These are phyloP conservation scores for Talaromyces amestolkiae DNA, from an alignment of 2,329 filamentous ascomycete species.

Conservation along the genomic window DNA sequence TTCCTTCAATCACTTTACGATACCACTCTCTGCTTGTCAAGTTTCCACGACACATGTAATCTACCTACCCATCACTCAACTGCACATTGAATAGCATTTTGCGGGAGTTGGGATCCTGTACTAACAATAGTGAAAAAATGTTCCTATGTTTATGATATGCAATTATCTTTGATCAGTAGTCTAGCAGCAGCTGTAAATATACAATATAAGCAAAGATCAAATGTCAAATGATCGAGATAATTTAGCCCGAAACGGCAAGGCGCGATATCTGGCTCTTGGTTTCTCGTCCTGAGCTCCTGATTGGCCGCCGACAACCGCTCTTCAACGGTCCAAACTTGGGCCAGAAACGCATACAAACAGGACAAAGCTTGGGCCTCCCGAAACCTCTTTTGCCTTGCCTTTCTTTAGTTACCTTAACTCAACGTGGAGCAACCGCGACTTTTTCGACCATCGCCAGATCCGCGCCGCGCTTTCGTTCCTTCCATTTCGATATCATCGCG, in stretches of 20 bases:
- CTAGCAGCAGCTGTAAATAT: slow-evolving; percentile 7
- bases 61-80: not conserved
- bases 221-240: not conserved
- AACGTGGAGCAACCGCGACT: slow-evolving; percentile 40
- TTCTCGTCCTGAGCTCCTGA: slow-evolving; percentile 11
- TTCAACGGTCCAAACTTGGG: slow-evolving; percentile 7
- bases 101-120: slow-evolving; percentile 17
- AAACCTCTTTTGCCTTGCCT: not conserved
- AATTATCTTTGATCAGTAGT: not conserved
- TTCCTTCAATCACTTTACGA: not conserved
- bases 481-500: not conserved
- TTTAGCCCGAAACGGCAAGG: not conserved
- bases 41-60: slow-evolving; percentile 5
- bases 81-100: slow-evolving; percentile 12
- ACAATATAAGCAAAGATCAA: not conserved
- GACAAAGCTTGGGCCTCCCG: slow-evolving; percentile 35
- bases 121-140: slow-evolving; percentile 7
- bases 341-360: not conserved
- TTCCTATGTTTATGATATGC: slow-evolving; percentile 6
- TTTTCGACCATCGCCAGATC: slow-evolving; percentile 19
- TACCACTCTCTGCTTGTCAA: not conserved
- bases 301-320: not conserved
- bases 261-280: not conserved
- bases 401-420: not conserved
- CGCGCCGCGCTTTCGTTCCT: not conserved